A percentile compares a stretch with the other conserved stretches of the same genome.
Conservation (phyloP, 352 stramenopile species). For the Globisporangium ultimum region DNA sequence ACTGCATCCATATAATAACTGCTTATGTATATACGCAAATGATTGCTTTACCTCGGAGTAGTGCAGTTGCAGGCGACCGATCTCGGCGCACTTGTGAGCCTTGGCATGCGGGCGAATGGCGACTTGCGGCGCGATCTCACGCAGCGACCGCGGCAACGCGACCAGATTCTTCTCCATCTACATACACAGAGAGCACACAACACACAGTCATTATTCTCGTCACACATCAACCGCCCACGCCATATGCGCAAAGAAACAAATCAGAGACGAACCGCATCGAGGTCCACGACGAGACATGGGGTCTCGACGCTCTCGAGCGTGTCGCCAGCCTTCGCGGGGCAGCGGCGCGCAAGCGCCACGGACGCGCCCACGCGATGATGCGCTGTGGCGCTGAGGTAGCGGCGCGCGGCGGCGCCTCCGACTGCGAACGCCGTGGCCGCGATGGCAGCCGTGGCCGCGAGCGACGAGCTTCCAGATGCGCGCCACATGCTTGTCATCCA, state of each 20-base stretch:
- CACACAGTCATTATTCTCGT: too few species aligned
- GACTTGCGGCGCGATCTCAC: slow-evolving; percentile 20
- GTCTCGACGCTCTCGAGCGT: slow-evolving; percentile 45
- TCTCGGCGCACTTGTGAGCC: slow-evolving; percentile 58
- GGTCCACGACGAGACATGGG: slow-evolving; percentile 60
- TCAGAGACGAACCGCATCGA: slow-evolving; percentile 35
- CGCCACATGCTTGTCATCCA: slow-evolving; percentile 2
- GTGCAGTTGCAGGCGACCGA: slow-evolving; percentile 47
- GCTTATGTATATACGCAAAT: too few species aligned
- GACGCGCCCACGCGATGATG: neutral
- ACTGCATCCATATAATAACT: too few species aligned
- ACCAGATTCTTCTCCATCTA: slow-evolving; percentile 56
- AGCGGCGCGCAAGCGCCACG: slow-evolving; percentile 14
- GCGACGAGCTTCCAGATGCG: slow-evolving; percentile 1
- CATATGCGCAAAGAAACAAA: neutral
- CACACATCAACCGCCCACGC: neutral
- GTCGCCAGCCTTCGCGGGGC: slow-evolving; percentile 16
- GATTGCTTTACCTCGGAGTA: slow-evolving; percentile 23
- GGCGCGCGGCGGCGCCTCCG: slow-evolving; percentile 3
- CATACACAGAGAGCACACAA: neutral
- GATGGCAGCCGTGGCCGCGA: slow-evolving; percentile 7
- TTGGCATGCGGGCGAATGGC: slow-evolving; percentile 70
- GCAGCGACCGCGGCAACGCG: slow-evolving; percentile 32
- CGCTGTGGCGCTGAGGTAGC: neutral
- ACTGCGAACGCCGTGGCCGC: slow-evolving; percentile 7